Conservation (phyloP, 257 asterid species). For the Cinchona pubescens region DNA sequence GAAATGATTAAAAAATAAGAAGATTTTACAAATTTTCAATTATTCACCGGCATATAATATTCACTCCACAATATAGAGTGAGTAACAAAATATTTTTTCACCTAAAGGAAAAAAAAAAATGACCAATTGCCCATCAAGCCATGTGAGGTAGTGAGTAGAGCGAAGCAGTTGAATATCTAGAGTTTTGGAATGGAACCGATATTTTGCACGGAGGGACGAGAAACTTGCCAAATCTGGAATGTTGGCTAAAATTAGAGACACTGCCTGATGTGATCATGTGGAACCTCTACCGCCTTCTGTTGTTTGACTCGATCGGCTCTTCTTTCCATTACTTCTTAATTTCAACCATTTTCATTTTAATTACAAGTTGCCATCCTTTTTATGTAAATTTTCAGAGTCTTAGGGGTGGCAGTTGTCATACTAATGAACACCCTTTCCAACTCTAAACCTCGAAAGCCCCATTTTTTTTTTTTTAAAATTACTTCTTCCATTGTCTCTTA, state of each 20-base stretch:
- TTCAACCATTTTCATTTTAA: background rate
- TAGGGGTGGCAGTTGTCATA: too few species aligned
- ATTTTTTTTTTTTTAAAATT: too few species aligned
- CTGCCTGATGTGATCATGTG: constrained; percentile 39
- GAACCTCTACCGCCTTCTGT: constrained; percentile 14
- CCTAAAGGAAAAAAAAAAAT: background rate
- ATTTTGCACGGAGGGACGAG: constrained; percentile 21
- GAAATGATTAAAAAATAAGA: too few species aligned
- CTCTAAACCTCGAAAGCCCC: too few species aligned
- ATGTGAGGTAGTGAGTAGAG: constrained; percentile 34
- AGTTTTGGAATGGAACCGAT: constrained; percentile 28
- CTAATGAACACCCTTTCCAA: too few species aligned
- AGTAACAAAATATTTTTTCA: too few species aligned
- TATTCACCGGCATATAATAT: too few species aligned
- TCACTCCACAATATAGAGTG: too few species aligned
- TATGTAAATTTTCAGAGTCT: too few species aligned
- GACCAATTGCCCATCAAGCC: constrained; percentile 4
- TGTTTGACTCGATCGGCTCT: constrained; percentile 17
- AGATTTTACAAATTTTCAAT: too few species aligned
- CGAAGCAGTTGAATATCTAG: constrained; percentile 31
- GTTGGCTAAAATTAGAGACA: constrained; percentile 23
- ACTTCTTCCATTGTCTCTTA: too few species aligned
- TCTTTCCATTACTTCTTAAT: constrained; percentile 10
- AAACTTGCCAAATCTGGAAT: constrained; percentile 43
- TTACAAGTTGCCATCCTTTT: too few species aligned